A percentile compares a stretch with the other conserved stretches of the same genome.
Evolutionary conservation across 371 early-diverging fungal species (phyloP).

Genomic region (Actinomucor elegans): DNA sequence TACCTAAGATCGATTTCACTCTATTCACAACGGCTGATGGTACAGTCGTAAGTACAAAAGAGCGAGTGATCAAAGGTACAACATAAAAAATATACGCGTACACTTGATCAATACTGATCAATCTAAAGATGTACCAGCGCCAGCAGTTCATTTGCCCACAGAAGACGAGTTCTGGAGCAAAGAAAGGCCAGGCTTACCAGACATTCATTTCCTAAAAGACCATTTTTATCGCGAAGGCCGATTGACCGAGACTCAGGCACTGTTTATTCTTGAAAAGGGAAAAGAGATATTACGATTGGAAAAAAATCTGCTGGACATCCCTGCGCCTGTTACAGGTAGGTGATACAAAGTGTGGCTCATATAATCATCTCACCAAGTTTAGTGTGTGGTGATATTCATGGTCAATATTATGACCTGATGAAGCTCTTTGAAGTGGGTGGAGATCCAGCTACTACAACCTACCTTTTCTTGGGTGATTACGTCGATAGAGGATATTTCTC

Average conservation of each 20-base stretch:
- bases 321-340: constrained; percentile 57
- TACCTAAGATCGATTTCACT: constrained; percentile 68
- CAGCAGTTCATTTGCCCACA: constrained; percentile 50
- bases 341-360: neutral
- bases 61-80: constrained; percentile 75
- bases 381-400: constrained; percentile 99
- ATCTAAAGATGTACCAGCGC: constrained; percentile 41
- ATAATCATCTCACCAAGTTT: no score
- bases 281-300: constrained; percentile 78
- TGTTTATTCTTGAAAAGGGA: constrained; percentile 79
- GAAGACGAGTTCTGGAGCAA: constrained; percentile 60
- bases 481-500: constrained; percentile 98
- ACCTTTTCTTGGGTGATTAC: constrained; percentile 97
- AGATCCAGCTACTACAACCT: constrained; percentile 84
- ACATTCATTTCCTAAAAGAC: constrained; percentile 80
- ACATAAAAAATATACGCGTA: no score
- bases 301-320: constrained; percentile 83
- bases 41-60: constrained; percentile 68
- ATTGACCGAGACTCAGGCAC: constrained; percentile 88
- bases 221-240: constrained; percentile 93
- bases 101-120: no score
- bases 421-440: constrained; percentile 98
- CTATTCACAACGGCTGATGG: constrained; percentile 77
- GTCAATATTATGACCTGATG: constrained; percentile 98
- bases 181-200: constrained; percentile 74